Evolutionary conservation across 331 rosid species (phyloP).

Genomic region (Phaseolus coccineus): DNA sequence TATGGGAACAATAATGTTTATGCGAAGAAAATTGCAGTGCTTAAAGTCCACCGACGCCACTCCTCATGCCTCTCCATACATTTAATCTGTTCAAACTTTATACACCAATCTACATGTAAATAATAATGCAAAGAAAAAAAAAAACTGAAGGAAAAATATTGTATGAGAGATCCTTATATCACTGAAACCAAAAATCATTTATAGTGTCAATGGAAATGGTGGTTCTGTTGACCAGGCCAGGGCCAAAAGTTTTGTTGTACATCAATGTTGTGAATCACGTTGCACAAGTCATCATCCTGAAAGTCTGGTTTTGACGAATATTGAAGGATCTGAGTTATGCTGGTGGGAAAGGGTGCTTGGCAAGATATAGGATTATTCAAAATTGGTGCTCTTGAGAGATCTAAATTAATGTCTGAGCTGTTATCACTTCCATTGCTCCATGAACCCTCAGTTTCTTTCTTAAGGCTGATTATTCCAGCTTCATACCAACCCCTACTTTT

Average conservation of each 20-base stretch:
- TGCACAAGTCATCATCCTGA: slow-evolving; percentile 66
- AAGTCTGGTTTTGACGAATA: background rate
- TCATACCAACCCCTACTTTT: slow-evolving; percentile 59
- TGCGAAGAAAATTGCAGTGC: slow-evolving; percentile 38
- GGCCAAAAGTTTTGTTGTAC: slow-evolving; percentile 77
- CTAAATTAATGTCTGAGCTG: slow-evolving; percentile 63
- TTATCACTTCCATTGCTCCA: slow-evolving; percentile 75
- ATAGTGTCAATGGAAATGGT: slow-evolving; percentile 46
- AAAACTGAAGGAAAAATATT: background rate
- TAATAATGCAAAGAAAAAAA: background rate
- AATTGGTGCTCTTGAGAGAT: slow-evolving; percentile 62
- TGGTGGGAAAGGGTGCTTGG: slow-evolving; percentile 52
- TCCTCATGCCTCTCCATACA: slow-evolving; percentile 44
- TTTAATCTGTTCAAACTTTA: slow-evolving; percentile 49
- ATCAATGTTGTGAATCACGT: slow-evolving; percentile 67
- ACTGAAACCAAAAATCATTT: slow-evolving; percentile 14
- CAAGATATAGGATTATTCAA: slow-evolving; percentile 52
- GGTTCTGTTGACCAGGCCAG: slow-evolving; percentile 67
- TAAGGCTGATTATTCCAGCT: slow-evolving; percentile 40
- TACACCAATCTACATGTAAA: slow-evolving; percentile 57
- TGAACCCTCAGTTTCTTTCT: slow-evolving; percentile 67
- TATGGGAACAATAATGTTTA: slow-evolving; percentile 31
- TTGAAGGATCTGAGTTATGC: slow-evolving; percentile 68
- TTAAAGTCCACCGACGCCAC: slow-evolving; percentile 46
- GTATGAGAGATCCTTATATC: background rate